phyloP scores from a whole-genome alignment of 805 yeast species.

The Starmerella powellii region DNA sequence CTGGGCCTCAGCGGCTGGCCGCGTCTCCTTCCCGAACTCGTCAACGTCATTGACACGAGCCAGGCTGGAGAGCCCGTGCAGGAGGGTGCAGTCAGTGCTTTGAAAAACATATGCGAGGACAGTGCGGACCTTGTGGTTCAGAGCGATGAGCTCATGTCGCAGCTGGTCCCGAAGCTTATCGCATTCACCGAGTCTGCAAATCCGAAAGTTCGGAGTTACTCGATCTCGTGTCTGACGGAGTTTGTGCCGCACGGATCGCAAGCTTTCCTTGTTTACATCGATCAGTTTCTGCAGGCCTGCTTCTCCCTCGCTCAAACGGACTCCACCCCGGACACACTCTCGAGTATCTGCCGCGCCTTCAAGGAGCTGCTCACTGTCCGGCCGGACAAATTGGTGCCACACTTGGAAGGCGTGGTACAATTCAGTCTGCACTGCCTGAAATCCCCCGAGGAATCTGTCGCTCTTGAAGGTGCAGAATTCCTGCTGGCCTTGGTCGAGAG shows the following conservation, averaged over 20 bases:
- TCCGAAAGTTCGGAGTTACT: constrained; percentile 42
- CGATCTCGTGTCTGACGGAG: constrained; percentile 64
- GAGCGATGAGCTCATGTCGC: constrained; percentile 44
- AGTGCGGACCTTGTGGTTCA: constrained; percentile 52
- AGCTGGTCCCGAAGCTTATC: constrained; percentile 53
- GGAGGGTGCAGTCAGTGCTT: constrained; percentile 71
- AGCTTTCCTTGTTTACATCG: constrained; percentile 50
- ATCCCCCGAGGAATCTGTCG: constrained; percentile 55
- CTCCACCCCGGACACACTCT: constrained; percentile 45
- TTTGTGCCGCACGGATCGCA: constrained; percentile 61
- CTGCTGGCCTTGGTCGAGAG: constrained; percentile 61
- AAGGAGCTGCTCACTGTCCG: constrained; percentile 56
- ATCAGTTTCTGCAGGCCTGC: constrained; percentile 49
- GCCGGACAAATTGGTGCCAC: constrained; percentile 70
- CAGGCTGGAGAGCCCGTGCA: constrained; percentile 31
- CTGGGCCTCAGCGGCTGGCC: constrained; percentile 69
- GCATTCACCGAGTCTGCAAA: constrained; percentile 33
- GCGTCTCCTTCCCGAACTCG: constrained; percentile 50
- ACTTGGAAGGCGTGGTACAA: constrained; percentile 72
- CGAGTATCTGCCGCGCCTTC: constrained; percentile 68
- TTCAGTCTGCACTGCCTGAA: constrained; percentile 72
- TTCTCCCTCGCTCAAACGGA: constrained; percentile 57
- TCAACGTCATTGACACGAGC: constrained; percentile 45
- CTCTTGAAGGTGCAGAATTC: constrained; percentile 89
- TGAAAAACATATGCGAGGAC: constrained; percentile 86